Percentiles rank a stretch among this genome's conserved stretches.
These are phyloP conservation scores for Osmanthus fragrans DNA, from an alignment of 257 asterid species.

Conservation along the genomic window DNA sequence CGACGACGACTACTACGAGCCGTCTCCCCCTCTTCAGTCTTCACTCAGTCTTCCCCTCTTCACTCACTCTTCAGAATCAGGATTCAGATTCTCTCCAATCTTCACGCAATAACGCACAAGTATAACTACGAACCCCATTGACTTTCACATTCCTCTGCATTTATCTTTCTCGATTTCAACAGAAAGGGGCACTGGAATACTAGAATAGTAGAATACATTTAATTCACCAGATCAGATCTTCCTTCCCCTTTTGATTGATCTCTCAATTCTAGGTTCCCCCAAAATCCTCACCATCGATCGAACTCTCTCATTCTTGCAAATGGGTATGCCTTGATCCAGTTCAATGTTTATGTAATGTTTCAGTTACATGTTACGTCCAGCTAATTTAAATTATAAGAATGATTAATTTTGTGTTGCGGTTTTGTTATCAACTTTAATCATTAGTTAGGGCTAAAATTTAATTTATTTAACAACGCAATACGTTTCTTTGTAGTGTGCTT, in stretches of 20 bases:
- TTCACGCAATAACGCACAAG: too few relatives aligned
- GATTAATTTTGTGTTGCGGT: conserved; percentile 31
- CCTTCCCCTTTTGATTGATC: conserved; percentile 25
- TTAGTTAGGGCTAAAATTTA: neutral
- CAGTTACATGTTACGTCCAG: too few relatives aligned
- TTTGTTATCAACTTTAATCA: conserved; percentile 22
- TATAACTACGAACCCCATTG: neutral
- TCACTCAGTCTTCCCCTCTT: too few relatives aligned
- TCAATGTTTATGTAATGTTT: too few relatives aligned
- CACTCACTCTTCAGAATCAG: too few relatives aligned
- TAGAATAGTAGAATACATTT: neutral
- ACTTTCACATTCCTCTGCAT: neutral
- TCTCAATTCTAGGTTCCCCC: conserved; percentile 25
- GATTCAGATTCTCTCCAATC: too few relatives aligned
- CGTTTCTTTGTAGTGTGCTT: conserved; percentile 8
- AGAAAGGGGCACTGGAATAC: neutral
- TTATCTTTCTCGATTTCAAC: neutral
- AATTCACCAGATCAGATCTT: conserved; percentile 26
- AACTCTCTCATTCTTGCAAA: too few relatives aligned
- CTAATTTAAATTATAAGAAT: neutral
- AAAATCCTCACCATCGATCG: conserved; percentile 21
- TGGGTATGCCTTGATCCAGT: too few relatives aligned
- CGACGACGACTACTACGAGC: too few relatives aligned
- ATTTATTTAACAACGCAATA: neutral
- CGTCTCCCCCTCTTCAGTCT: too few relatives aligned